Conservation (phyloP, 2,329 filamentous ascomycete species). For the Ophiostoma montium region DNA sequence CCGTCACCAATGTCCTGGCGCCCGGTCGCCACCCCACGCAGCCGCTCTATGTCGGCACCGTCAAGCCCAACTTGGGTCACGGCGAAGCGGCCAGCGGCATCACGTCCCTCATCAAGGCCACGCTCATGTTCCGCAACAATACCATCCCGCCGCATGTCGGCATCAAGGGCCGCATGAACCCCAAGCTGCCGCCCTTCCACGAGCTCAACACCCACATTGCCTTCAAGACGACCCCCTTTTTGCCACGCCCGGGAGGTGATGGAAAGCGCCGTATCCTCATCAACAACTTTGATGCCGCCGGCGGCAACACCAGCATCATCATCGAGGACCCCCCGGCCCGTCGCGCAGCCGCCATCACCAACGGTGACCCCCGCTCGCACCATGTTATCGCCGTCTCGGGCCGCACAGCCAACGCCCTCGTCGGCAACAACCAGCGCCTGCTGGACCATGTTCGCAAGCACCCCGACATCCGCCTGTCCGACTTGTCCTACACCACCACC, state of each 20-base stretch:
- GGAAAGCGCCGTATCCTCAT: slow-evolving; percentile 36
- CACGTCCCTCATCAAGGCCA: slow-evolving; percentile 47
- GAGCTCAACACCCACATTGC: slow-evolving; percentile 45
- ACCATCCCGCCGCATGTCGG: slow-evolving; percentile 51
- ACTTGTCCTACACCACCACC: slow-evolving; percentile 54
- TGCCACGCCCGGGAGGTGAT: slow-evolving; percentile 26
- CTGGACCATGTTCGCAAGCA: slow-evolving; percentile 38
- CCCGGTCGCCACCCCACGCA: slow-evolving; percentile 31
- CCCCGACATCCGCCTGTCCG: slow-evolving; percentile 36
- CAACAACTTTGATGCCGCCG: slow-evolving; percentile 57
- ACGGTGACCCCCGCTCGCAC: slow-evolving; percentile 34
- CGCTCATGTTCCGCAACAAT: slow-evolving; percentile 50
- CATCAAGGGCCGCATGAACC: slow-evolving; percentile 51
- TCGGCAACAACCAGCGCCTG: slow-evolving; percentile 41
- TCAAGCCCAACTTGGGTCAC: slow-evolving; percentile 52
- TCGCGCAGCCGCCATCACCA: slow-evolving; percentile 13
- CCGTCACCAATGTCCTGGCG: slow-evolving; percentile 45
- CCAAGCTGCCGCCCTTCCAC: slow-evolving; percentile 38
- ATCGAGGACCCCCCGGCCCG: slow-evolving; percentile 43
- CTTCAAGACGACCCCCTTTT: slow-evolving; percentile 36
- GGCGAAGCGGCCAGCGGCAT: slow-evolving; percentile 47
- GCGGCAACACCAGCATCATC: slow-evolving; percentile 52
- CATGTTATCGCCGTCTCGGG: slow-evolving; percentile 47
- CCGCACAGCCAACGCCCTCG: slow-evolving; percentile 40
- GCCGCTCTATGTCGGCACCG: slow-evolving; percentile 47